Evolutionary conservation across 352 stramenopile species (phyloP).

Genomic region (Globisporangium irregulare): DNA sequence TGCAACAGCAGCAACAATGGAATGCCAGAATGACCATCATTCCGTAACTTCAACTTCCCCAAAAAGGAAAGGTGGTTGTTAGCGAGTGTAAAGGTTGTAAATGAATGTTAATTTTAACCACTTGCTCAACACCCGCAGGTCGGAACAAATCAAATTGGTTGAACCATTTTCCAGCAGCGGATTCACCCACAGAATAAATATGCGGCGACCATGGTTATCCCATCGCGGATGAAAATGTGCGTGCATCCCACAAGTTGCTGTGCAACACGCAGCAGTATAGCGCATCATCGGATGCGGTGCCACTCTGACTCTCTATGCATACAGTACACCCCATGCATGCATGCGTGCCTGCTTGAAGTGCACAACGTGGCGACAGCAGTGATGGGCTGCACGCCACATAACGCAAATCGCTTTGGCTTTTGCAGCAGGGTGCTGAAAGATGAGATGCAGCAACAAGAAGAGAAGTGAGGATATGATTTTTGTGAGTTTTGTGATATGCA

Average conservation of each 20-base stretch:
- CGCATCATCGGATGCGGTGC: not conserved
- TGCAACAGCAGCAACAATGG: not conserved
- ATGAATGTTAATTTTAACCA: not conserved
- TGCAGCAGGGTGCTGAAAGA: too few relatives aligned
- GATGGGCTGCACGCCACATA: not conserved
- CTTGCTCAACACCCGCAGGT: not conserved
- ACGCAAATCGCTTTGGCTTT: not conserved
- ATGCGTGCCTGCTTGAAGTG: not conserved
- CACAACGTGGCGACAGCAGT: not conserved
- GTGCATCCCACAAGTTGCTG: not conserved
- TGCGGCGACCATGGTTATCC: not conserved
- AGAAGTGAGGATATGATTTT: too few relatives aligned
- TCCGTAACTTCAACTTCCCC: conserved; percentile 12
- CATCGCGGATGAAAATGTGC: not conserved
- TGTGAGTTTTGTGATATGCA: too few relatives aligned
- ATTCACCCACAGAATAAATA: not conserved
- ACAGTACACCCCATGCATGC: not conserved
- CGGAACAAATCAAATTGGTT: not conserved
- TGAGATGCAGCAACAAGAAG: too few relatives aligned
- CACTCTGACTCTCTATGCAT: not conserved
- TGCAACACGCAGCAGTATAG: not conserved
- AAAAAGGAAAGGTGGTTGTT: conserved; percentile 6
- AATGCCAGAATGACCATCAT: not conserved
- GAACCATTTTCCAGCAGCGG: not conserved
- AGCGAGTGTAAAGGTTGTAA: not conserved